Percentiles rank a stretch among this genome's conserved stretches.
Conservation (phyloP, 768 basidiomycete species). For the Gelatoporia subvermispora region DNA sequence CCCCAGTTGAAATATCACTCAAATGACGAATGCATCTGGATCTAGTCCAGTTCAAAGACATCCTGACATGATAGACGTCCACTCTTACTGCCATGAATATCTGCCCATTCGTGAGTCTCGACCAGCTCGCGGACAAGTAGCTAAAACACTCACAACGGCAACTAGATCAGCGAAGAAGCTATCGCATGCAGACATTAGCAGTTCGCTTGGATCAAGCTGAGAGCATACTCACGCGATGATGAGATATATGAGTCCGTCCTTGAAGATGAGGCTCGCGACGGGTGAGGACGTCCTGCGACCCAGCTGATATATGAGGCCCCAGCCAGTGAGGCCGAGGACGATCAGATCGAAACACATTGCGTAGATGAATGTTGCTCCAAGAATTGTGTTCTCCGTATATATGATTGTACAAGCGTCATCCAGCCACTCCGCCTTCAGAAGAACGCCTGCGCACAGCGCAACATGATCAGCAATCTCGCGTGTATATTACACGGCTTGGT, state of each 20-base stretch:
- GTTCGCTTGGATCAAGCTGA: not conserved
- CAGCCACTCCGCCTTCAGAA: conserved; percentile 51
- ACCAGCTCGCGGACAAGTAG: no score
- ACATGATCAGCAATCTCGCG: no score
- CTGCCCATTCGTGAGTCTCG: no score
- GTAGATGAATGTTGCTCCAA: conserved; percentile 70
- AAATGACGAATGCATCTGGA: no score
- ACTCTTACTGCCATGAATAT: no score
- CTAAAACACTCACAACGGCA: conserved; percentile 29
- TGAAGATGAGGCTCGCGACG: conserved; percentile 61
- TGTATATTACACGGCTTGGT: not conserved
- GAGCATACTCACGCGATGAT: conserved; percentile 55
- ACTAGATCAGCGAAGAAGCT: conserved; percentile 39
- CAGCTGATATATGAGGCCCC: conserved; percentile 43
- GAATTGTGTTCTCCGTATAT: conserved; percentile 54
- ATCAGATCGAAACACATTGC: conserved; percentile 70
- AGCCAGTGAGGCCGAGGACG: conserved; percentile 55
- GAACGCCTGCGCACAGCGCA: conserved; percentile 49
- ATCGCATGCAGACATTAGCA: conserved; percentile 6
- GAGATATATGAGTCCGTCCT: conserved; percentile 74
- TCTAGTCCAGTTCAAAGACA: no score
- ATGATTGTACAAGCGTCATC: conserved; percentile 51
- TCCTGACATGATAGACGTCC: no score
- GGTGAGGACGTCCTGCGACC: conserved; percentile 27
- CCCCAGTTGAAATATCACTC: no score